Base-by-base conservation (phyloP, 2,329 filamentous ascomycete genomes). In the Calonectria honghensis region DNA sequence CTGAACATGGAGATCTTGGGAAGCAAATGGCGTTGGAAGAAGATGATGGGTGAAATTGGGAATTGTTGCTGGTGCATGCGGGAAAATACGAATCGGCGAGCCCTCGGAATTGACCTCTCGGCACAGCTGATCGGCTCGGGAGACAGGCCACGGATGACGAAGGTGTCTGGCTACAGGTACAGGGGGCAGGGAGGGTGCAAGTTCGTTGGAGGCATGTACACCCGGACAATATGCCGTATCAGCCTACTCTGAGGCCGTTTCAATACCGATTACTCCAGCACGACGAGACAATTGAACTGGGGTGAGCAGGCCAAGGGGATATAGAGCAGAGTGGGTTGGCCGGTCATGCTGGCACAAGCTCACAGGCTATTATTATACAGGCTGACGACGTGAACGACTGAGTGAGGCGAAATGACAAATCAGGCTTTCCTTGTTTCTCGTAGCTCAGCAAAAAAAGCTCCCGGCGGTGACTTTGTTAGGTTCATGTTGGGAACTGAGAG, bases 41-140 rank as follows among this genome's bases (percentile, higher is more conserved):
- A 27, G 16, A 16, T 32, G 27, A 54, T 11, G 24, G 32, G 35
- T 10, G 57, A 27, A n/a, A 6, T 16, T 27, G 57, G 24, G 45
- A 48, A 48, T 48, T 48, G 13, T 48, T 13, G 20, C n/a, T 63
- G 35, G 18, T n/a, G 37, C 1, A 51, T 50, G 54, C 10, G 54
- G 35, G 37, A 32, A 51, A 52, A 52, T 52, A 61, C 24, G 41
- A 51, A 37, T 29, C 32, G 64, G 31, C 27, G 52, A 72, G 24
- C n/a, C 20, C 27, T 63, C 70, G 52, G 52, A 27, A 68, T 27
- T 37, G 45, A 52, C 27, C 35, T 29, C 52, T 63, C 70, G 70
- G 70, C 48, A 72, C 59, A 51, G 64, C 29, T 45, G n/a, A 16
- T 68, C 64, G 70, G 70, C 29, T 63, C 70, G 70, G 70, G 51